Percentiles rank a stretch among this genome's conserved stretches.
Conservation (phyloP, 192 early-diverging fungal species). For the Chytriomyces sp. region DNA sequence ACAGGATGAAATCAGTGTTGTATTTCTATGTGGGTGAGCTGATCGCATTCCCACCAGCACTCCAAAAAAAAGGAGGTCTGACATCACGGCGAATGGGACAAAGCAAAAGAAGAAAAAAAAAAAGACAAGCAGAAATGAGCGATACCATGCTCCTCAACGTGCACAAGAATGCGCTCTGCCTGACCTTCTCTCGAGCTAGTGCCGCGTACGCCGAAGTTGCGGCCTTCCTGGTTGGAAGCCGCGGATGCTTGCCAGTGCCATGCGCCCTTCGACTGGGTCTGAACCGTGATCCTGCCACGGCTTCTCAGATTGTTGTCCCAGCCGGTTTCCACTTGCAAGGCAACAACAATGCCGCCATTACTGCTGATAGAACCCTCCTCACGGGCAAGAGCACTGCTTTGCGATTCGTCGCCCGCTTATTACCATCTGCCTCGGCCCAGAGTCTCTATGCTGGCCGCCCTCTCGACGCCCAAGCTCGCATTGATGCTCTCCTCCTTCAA, state of each 20-base stretch:
- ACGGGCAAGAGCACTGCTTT: constrained; percentile 26
- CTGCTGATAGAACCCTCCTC: constrained; percentile 2
- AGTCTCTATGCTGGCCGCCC: constrained; percentile 9
- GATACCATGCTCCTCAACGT: constrained; percentile 5
- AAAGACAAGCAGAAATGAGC: background rate
- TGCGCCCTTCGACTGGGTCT: constrained; percentile 32
- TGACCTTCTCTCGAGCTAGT: constrained; percentile 31
- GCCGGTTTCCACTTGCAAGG: constrained; percentile 22
- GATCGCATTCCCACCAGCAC: too few relatives aligned
- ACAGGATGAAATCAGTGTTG: too few relatives aligned
- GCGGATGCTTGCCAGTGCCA: background rate
- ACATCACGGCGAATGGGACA: background rate
- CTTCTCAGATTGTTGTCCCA: constrained; percentile 23
- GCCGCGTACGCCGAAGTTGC: constrained; percentile 39
- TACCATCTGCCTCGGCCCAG: background rate
- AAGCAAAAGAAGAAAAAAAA: constrained; percentile 8
- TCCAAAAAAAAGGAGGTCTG: too few relatives aligned
- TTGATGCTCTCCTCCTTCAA: constrained; percentile 12
- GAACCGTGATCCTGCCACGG: constrained; percentile 21
- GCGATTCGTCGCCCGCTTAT: constrained; percentile 30
- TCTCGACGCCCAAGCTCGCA: constrained; percentile 13
- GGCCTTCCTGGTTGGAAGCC: constrained; percentile 26
- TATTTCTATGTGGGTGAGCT: too few relatives aligned
- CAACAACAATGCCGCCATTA: background rate
- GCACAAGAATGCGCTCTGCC: constrained; percentile 38